Evolutionary conservation across 2,329 filamentous ascomycete species (phyloP).

Genomic region (Scorias spongiosa): DNA sequence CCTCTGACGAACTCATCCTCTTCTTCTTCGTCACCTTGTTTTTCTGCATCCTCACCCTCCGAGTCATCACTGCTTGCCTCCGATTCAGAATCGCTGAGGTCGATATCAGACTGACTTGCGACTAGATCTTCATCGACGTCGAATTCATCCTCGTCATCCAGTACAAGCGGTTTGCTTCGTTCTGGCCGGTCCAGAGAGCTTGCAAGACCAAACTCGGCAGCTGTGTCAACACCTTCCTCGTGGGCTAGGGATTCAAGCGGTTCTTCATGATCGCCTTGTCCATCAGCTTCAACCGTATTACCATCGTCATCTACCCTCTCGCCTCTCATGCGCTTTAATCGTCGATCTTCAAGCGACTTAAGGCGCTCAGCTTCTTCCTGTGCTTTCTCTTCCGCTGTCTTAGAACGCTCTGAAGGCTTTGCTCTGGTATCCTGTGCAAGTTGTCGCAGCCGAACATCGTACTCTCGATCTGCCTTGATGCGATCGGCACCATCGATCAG

Average conservation of each 20-base stretch:
- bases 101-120: slow-evolving; percentile 55
- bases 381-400: slow-evolving; percentile 75
- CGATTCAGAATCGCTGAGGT: slow-evolving; percentile 5
- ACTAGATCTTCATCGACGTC: slow-evolving; percentile 77
- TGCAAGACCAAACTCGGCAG: slow-evolving; percentile 47
- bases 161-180: slow-evolving; percentile 38
- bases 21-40: slow-evolving; percentile 18
- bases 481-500: slow-evolving; percentile 47
- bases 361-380: slow-evolving; percentile 63
- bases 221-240: slow-evolving; percentile 37
- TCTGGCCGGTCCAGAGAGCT: slow-evolving; percentile 33
- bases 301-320: slow-evolving; percentile 53
- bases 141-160: slow-evolving; percentile 93
- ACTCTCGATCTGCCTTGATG: slow-evolving; percentile 64
- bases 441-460: slow-evolving; percentile 69
- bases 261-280: slow-evolving; percentile 18
- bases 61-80: slow-evolving; percentile 16
- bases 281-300: slow-evolving; percentile 18
- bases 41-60: slow-evolving; percentile 11
- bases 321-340: slow-evolving; percentile 74
- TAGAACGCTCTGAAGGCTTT: slow-evolving; percentile 71
- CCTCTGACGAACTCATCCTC: slow-evolving; percentile 33
- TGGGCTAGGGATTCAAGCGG: slow-evolving; percentile 14
- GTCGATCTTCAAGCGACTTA: slow-evolving; percentile 67
- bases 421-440: slow-evolving; percentile 74